phyloP scores from a whole-genome alignment of 495 filamentous ascomycete genomes.

The Rhizodiscina lignyota region DNA sequence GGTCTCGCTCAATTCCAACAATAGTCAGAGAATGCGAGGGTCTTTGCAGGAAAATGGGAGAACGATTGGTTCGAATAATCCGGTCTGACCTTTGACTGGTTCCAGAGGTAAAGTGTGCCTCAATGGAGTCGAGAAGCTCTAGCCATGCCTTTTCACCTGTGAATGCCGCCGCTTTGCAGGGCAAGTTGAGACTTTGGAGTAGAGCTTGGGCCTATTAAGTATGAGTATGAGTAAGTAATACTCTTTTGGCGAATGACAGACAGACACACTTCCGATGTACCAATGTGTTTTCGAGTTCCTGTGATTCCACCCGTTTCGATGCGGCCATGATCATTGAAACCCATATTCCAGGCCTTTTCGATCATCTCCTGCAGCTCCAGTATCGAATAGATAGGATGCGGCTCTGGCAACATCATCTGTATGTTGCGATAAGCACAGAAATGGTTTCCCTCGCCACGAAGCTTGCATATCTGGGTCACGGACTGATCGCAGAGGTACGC shows the following conservation, averaged over 20 bases:
- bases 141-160: conserved; percentile 30
- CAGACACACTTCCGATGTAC: conserved; percentile 74
- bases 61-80: conserved; percentile 47
- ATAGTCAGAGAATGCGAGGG: conserved; percentile 86
- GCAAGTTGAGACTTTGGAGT: conserved; percentile 49
- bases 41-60: conserved; percentile 88
- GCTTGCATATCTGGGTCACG: conserved; percentile 71
- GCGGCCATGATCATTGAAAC: conserved; percentile 58
- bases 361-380: conserved; percentile 77
- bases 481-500: conserved; percentile 67
- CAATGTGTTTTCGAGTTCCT: conserved; percentile 88
- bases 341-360: conserved; percentile 77
- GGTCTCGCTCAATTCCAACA: conserved; percentile 60
- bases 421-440: conserved; percentile 98
- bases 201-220: conserved; percentile 62
- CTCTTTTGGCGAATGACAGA: too few relatives aligned
- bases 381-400: conserved; percentile 44
- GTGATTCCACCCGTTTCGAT: conserved; percentile 74
- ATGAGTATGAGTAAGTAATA: neutral
- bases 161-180: conserved; percentile 34
- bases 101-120: conserved; percentile 73
- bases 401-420: conserved; percentile 79
- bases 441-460: conserved; percentile 58
- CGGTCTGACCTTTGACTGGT: too few relatives aligned
- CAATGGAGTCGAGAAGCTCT: conserved; percentile 47